phyloP scores from a whole-genome alignment of 768 basidiomycete genomes.

The Pholiota conissans region DNA sequence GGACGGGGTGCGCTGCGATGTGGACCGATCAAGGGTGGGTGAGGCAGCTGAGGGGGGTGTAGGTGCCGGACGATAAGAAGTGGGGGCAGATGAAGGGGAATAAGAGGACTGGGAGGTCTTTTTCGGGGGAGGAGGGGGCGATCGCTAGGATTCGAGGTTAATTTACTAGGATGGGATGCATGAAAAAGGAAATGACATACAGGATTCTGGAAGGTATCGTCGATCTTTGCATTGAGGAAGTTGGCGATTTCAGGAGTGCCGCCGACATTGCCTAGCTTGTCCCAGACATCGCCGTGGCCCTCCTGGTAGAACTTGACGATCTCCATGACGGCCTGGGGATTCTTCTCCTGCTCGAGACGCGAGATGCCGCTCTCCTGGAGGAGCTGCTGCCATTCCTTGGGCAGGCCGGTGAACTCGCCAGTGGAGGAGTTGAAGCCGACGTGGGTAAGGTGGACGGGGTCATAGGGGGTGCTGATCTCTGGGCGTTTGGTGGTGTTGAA shows the following conservation, averaged over 20 bases:
- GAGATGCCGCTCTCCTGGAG: constrained; percentile 96
- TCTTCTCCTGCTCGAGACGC: constrained; percentile 92
- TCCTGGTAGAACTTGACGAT: constrained; percentile 99
- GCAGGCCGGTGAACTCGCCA: constrained; percentile 96
- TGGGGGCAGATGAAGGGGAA: constrained; percentile 41
- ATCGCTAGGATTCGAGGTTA: constrained; percentile 33
- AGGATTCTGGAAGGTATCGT: constrained; percentile 55
- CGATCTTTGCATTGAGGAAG: constrained; percentile 33
- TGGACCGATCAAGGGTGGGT: constrained; percentile 81
- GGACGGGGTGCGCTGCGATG: constrained; percentile 76
- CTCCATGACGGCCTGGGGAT: constrained; percentile 97
- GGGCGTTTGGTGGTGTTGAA: constrained; percentile 75
- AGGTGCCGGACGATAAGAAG: constrained; percentile 74
- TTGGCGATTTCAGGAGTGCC: constrained; percentile 18
- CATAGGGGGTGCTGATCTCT: constrained; percentile 97
- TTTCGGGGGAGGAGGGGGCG: constrained; percentile 53
- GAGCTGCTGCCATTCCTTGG: constrained; percentile 99
- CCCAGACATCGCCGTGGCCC: constrained; percentile 79
- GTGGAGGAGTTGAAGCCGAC: constrained; percentile 99
- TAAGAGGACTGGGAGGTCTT: constrained; percentile 27
- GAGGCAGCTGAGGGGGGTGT: constrained; percentile 65
- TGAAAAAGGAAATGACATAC: constrained; percentile 37
- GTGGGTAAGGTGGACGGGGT: constrained; percentile 98
- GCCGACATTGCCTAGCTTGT: constrained; percentile 75
- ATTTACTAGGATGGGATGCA: neutral